Evolutionary conservation across 192 early-diverging fungal species (phyloP).

Genomic region (Pilobolus umbonatus): DNA sequence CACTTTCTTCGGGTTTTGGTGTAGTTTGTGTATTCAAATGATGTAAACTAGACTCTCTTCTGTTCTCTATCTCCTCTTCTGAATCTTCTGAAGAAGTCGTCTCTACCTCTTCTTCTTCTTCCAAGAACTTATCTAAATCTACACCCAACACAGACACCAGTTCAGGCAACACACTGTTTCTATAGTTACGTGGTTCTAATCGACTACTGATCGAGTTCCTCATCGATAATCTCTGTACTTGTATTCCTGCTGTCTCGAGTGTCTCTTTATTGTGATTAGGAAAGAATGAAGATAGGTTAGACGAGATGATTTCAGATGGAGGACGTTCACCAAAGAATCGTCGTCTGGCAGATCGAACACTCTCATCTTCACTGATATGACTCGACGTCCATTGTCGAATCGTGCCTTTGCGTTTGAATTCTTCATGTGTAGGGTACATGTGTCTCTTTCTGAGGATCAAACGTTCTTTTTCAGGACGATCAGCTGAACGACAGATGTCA

Average conservation of each 20-base stretch:
- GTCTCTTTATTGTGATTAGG: conserved; percentile 54
- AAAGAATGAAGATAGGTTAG: conserved; percentile 89
- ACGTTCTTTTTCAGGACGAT: conserved; percentile 62
- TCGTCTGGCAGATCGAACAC: conserved; percentile 27
- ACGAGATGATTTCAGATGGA: conserved; percentile 87
- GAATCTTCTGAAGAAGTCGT: too few relatives aligned
- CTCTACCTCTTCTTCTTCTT: conserved; percentile 29
- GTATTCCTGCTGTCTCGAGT: conserved; percentile 35
- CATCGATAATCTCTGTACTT: conserved; percentile 32
- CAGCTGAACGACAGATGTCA: conserved; percentile 65
- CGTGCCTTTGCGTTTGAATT: conserved; percentile 46
- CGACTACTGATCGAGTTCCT: conserved; percentile 14
- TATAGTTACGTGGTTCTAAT: conserved; percentile 20
- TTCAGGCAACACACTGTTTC: conserved; percentile 37
- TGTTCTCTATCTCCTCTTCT: conserved; percentile 25
- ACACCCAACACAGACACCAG: conserved; percentile 33
- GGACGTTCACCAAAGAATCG: conserved; percentile 95
- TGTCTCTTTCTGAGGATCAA: conserved; percentile 71
- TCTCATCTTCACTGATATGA: not conserved
- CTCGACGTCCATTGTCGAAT: conserved; percentile 16
- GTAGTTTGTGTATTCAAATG: too few relatives aligned
- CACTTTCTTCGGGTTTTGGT: conserved; percentile 2
- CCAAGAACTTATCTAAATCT: conserved; percentile 34
- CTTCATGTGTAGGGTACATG: conserved; percentile 50
- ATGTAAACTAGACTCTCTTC: too few relatives aligned